phyloP scores from a whole-genome alignment of 345 rosid genomes.

The Xanthoceras sorbifolium region DNA sequence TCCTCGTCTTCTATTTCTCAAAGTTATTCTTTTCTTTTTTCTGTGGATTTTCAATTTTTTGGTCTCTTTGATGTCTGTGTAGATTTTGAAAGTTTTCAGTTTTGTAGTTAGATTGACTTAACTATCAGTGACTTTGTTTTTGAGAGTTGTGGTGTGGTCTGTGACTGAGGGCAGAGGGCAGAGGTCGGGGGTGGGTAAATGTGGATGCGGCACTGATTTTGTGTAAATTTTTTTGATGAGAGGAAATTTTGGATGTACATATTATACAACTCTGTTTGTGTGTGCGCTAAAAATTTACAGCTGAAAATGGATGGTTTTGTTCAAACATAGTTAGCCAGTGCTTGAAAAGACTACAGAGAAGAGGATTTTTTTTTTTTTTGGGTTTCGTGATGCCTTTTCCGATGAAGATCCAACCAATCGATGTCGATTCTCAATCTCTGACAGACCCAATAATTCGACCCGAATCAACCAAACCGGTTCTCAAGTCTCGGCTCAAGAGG shows the following conservation, averaged over 20 bases:
- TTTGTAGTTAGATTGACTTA: constrained; percentile 34
- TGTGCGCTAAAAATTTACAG: constrained; percentile 4
- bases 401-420: constrained; percentile 79
- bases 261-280: not conserved
- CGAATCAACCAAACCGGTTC: constrained; percentile 58
- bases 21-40: constrained; percentile 39
- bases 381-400: constrained; percentile 31
- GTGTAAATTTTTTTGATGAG: constrained; percentile 15
- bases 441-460: constrained; percentile 34
- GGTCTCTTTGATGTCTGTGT: not conserved
- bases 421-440: constrained; percentile 39
- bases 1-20: not conserved
- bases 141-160: constrained; percentile 24
- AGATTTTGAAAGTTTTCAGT: constrained; percentile 25
- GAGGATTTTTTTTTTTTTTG: not conserved
- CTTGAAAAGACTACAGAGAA: not conserved
- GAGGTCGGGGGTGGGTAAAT: constrained; percentile 1
- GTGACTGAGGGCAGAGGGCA: constrained; percentile 4
- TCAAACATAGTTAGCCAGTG: not conserved
- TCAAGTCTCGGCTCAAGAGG: constrained; percentile 66
- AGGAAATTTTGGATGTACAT: constrained; percentile 24
- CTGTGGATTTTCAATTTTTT: constrained; percentile 18
- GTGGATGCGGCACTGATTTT: not conserved
- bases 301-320: not conserved
- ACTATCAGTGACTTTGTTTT: constrained; percentile 15